A percentile compares a stretch with the other conserved stretches of the same genome.
Evolutionary conservation across 352 stramenopile species (phyloP).

Genomic region (Thalassiosira livingstoniorum): DNA sequence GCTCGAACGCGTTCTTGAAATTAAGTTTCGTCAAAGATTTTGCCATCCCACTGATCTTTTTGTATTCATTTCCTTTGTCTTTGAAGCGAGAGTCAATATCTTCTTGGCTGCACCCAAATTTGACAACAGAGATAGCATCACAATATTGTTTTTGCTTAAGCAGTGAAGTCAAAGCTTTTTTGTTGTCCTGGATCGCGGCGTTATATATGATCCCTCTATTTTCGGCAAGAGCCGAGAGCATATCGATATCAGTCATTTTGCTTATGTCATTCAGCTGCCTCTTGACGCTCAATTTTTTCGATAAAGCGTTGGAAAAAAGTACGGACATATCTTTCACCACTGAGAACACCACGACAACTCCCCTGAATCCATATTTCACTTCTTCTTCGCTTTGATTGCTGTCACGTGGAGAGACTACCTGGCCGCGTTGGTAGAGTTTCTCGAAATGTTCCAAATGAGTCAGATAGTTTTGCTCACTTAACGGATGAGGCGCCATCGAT

Average conservation of each 20-base stretch:
- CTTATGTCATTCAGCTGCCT: slow-evolving; percentile 19
- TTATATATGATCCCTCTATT: slow-evolving; percentile 24
- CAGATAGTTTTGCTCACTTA: slow-evolving; percentile 49
- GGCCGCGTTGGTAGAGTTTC: slow-evolving; percentile 30
- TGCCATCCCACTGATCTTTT: slow-evolving; percentile 45
- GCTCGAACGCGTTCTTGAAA: slow-evolving; percentile 48
- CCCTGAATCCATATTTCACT: slow-evolving; percentile 4
- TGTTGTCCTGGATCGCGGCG: background rate
- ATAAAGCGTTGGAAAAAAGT: slow-evolving; percentile 36
- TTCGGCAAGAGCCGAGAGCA: slow-evolving; percentile 22
- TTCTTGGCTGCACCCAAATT: slow-evolving; percentile 42
- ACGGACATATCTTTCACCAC: slow-evolving; percentile 33
- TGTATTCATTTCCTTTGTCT: slow-evolving; percentile 24
- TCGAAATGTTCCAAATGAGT: slow-evolving; percentile 50
- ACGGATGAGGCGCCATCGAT: slow-evolving; percentile 13
- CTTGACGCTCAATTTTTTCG: slow-evolving; percentile 39
- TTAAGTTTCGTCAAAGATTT: slow-evolving; percentile 39
- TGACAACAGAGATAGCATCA: slow-evolving; percentile 54
- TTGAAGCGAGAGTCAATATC: slow-evolving; percentile 26
- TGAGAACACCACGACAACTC: slow-evolving; percentile 58
- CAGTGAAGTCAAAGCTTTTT: slow-evolving; percentile 13
- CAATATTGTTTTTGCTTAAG: slow-evolving; percentile 46
- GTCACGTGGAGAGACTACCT: slow-evolving; percentile 24
- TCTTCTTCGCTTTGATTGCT: slow-evolving; percentile 9
- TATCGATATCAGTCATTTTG: slow-evolving; percentile 49